These are phyloP conservation scores for Nicotiana otophora DNA, from an alignment of 257 asterid genomes.

Conservation along the genomic window DNA sequence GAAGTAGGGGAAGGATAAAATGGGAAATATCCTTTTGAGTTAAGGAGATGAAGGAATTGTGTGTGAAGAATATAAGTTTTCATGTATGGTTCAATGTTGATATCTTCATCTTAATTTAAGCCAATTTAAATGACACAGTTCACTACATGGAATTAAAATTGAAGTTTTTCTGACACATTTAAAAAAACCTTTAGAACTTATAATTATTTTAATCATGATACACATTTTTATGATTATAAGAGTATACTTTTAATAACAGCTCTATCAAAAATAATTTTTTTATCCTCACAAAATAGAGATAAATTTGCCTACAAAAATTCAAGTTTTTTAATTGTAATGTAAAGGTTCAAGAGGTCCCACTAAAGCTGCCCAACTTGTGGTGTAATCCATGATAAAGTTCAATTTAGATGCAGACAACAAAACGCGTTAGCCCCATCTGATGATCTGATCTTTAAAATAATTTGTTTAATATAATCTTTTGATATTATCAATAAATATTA, in stretches of 20 bases:
- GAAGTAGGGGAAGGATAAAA: slow-evolving; percentile 29
- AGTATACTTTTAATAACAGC: no score
- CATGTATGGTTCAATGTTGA: neutral
- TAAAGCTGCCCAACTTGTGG: neutral
- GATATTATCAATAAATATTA: no score
- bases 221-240: neutral
- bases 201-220: no score
- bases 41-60: slow-evolving; percentile 5
- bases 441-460: neutral
- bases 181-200: neutral
- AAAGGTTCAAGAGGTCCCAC: neutral
- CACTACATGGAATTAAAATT: neutral
- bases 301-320: neutral
- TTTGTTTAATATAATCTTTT: neutral
- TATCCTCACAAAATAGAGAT: no score
- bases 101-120: neutral
- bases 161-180: neutral
- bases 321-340: neutral
- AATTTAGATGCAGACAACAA: neutral
- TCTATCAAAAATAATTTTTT: no score
- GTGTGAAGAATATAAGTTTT: slow-evolving; percentile 3
- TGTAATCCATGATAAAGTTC: neutral
- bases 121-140: no score
- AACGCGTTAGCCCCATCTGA: slow-evolving; percentile 10
- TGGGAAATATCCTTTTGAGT: slow-evolving; percentile 12